Conservation (phyloP, 2,329 filamentous ascomycete species). For the Magnaporthiopsis poae region DNA sequence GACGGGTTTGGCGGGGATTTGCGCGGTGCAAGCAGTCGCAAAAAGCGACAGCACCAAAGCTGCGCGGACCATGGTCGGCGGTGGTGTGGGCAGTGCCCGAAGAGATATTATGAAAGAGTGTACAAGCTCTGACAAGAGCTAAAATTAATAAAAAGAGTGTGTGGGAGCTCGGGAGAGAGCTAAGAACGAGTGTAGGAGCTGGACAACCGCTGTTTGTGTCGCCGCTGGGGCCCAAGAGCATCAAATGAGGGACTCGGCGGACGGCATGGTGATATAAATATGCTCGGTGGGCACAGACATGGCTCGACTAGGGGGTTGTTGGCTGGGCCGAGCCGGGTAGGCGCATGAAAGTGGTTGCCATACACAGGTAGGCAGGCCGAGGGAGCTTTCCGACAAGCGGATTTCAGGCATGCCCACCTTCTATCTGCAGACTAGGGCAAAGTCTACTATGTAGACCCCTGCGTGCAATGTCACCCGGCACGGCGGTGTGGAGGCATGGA, state of each 20-base stretch:
- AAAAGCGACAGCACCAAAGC: constrained; percentile 26
- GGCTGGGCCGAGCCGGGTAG: too few relatives aligned
- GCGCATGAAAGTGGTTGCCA: not conserved
- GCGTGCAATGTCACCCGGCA: not conserved
- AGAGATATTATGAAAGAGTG: not conserved
- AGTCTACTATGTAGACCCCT: not conserved
- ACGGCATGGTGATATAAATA: not conserved
- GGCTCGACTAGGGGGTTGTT: not conserved
- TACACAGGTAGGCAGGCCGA: too few relatives aligned
- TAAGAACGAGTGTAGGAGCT: not conserved
- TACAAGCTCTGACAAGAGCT: not conserved
- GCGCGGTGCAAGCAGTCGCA: constrained; percentile 22
- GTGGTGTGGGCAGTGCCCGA: too few relatives aligned
- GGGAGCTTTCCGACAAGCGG: too few relatives aligned
- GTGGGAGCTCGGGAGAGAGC: not conserved
- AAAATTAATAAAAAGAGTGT: not conserved
- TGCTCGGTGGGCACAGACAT: too few relatives aligned
- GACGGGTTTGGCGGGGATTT: constrained; percentile 14
- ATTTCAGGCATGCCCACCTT: not conserved
- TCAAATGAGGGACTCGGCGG: not conserved
- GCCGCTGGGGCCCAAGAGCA: not conserved
- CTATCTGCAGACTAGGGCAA: not conserved
- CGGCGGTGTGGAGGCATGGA: not conserved
- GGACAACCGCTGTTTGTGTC: not conserved
- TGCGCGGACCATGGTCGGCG: constrained; percentile 26